phyloP scores from a whole-genome alignment of 176 grass and related monocot genomes.

The Hordeum vulgare region DNA sequence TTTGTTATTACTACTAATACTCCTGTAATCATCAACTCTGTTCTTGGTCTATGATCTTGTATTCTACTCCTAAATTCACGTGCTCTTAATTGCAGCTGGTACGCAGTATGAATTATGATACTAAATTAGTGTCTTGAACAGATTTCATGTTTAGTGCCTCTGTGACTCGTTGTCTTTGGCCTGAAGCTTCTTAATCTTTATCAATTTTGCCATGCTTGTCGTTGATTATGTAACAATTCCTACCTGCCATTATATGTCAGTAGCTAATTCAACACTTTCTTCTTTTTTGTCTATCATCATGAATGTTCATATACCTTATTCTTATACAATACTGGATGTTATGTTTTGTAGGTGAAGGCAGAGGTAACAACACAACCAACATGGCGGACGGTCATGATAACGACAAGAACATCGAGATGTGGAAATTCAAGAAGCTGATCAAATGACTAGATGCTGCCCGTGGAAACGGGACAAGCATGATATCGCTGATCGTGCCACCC shows the following conservation, averaged over 20 bases:
- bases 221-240: not conserved
- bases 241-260: not conserved
- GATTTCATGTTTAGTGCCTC: not conserved
- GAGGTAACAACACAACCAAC: not conserved
- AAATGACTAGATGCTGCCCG: conserved; percentile 29
- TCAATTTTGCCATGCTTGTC: not conserved
- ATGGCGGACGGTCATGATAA: conserved; percentile 22
- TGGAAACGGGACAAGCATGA: conserved; percentile 48
- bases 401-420: conserved; percentile 38
- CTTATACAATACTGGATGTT: not conserved
- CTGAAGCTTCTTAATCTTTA: too few species aligned
- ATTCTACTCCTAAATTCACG: too few species aligned
- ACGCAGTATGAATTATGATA: not conserved
- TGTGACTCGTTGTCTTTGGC: not conserved
- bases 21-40: not conserved
- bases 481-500: conserved; percentile 29
- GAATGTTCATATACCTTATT: not conserved
- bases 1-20: not conserved
- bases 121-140: not conserved
- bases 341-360: not conserved
- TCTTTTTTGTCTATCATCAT: not conserved
- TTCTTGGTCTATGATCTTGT: not conserved
- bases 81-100: too few species aligned
- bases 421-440: conserved; percentile 32
- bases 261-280: not conserved